Evolutionary conservation across 2,329 filamentous ascomycete genomes (phyloP), one percentile per base, ranked within the genome.

Genomic region (Verticillium longisporum): DNA sequence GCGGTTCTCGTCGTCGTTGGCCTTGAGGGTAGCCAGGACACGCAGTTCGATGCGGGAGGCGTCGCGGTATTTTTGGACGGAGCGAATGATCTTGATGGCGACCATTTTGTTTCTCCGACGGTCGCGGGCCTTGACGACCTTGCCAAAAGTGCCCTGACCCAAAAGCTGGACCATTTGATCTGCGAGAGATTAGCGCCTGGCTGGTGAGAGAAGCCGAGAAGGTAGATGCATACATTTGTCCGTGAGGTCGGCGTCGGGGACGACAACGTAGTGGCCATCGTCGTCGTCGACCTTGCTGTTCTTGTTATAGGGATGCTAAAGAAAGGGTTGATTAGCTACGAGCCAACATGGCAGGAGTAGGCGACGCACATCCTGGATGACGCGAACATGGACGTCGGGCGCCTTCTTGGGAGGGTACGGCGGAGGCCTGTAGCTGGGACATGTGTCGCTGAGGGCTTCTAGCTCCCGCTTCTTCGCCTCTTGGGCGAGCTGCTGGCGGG

Each of bases 31-130:
- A 61, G 93, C 92, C 13, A 99, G 80, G 4, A 99, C 95, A 63
- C 95, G 87, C 38, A 99, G 80, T 73, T 99, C 95, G 68, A 99
- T 99, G 65, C 92, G 87, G 9, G 91, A 96, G 38, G 95, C 95
- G 77, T 99, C 95, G 56, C 95, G 89, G 72, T 99, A 99, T 74
- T 99, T 99, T 71, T 97, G 95, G 13, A 99, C 95, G 1, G 95
- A 97, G 67, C 95, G 89, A 66, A 99, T 98, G 74, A 99, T 96
- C 75, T 99, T 99, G 75, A 99, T 92, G 37, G 95, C 95, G 45
- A 96, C 96, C 5, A 82, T 73, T 73, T 93, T 91, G 67, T 88
- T 88, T 65, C 87, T 88, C 68, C 85, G 84, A 63, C 86, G 86
- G 72, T 99, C 95, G 68, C 86, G 88, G 59, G 95, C 95, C 74